Conservation (phyloP, 2,329 filamentous ascomycete genomes). For the Mariannaea sp. region DNA sequence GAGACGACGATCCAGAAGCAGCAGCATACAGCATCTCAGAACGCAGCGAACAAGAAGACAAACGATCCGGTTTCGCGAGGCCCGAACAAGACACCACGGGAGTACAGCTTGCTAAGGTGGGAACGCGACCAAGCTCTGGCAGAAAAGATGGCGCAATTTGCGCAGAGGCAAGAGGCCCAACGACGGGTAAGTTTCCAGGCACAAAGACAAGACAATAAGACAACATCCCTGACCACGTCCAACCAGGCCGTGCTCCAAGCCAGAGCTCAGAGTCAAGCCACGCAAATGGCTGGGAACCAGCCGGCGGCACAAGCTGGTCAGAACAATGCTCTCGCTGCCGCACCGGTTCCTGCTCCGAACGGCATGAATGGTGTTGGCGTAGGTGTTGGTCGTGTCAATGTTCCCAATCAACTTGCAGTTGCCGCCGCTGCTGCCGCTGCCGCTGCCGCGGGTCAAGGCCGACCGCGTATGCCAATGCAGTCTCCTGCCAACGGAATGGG, state of each 20-base stretch:
- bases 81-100: slow-evolving; percentile 76
- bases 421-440: slow-evolving; percentile 48
- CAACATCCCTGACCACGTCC: slow-evolving; percentile 34
- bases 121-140: slow-evolving; percentile 77
- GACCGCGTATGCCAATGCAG: slow-evolving; percentile 60
- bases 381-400: slow-evolving; percentile 46
- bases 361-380: slow-evolving; percentile 26
- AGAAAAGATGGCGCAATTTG: slow-evolving; percentile 61
- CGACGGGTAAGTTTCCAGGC: slow-evolving; percentile 54
- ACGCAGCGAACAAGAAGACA: slow-evolving; percentile 81
- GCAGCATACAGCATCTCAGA: slow-evolving; percentile 77
- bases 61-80: slow-evolving; percentile 64
- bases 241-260: slow-evolving; percentile 51
- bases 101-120: slow-evolving; percentile 87
- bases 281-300: slow-evolving; percentile 52
- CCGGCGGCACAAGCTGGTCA: slow-evolving; percentile 41
- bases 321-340: slow-evolving; percentile 37
- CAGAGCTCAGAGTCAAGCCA: slow-evolving; percentile 51
- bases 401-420: slow-evolving; percentile 52
- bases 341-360: slow-evolving; percentile 36
- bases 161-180: slow-evolving; percentile 63
- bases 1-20: slow-evolving; percentile 87
- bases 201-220: slow-evolving; percentile 3
- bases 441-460: slow-evolving; percentile 51
- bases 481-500: slow-evolving; percentile 57